Percentiles rank a stretch among this genome's conserved stretches.
Conservation (phyloP, 2,329 filamentous ascomycete species). For the Colletotrichum viniferum region DNA sequence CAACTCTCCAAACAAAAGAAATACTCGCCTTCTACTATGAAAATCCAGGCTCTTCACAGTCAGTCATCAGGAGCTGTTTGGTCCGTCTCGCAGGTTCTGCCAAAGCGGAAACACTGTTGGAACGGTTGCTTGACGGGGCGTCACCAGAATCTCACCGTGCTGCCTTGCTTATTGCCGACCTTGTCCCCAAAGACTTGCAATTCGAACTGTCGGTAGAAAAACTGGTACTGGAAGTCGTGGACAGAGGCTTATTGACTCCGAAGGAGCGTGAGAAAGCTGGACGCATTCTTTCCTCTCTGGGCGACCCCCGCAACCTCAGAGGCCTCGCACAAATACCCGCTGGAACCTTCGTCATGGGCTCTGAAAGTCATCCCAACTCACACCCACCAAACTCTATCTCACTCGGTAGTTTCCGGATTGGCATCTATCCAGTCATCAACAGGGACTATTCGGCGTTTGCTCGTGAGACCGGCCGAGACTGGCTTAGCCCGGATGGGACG, state of each 20-base stretch:
- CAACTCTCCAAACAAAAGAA: background rate
- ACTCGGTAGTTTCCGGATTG: background rate
- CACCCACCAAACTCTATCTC: background rate
- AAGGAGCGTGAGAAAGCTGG: background rate
- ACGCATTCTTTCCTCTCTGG: background rate
- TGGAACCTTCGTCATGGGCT: background rate
- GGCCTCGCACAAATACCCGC: background rate
- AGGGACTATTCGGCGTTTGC: background rate
- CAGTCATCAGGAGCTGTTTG: background rate
- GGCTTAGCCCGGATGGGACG: background rate
- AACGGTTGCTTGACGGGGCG: background rate
- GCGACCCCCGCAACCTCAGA: background rate
- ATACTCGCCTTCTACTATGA: background rate
- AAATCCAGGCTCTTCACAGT: background rate
- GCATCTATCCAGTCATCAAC: background rate
- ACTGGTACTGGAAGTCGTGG: background rate
- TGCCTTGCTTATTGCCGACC: background rate
- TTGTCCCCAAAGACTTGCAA: background rate
- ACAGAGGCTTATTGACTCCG: background rate
- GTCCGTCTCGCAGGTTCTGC: background rate
- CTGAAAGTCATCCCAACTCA: slow-evolving; percentile 5
- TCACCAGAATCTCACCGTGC: background rate
- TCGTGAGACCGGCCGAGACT: background rate
- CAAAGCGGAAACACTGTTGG: background rate
- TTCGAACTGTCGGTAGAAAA: background rate